Evolutionary conservation across 495 filamentous ascomycete species (phyloP).

Genomic region (Aspergillus saccharolyticus): DNA sequence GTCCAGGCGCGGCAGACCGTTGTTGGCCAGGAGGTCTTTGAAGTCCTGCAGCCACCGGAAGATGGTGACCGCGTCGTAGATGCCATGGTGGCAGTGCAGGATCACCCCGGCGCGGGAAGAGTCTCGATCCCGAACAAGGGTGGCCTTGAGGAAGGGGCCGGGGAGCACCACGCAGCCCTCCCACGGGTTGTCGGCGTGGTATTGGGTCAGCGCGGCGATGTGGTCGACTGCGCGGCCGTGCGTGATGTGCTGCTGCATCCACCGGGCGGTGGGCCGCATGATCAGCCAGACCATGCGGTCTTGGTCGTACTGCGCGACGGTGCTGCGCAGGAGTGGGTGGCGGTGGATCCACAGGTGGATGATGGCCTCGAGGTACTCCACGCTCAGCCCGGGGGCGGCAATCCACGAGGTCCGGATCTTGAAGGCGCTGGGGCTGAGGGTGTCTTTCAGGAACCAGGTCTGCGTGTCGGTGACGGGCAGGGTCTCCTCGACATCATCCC

Average conservation of each 20-base stretch:
- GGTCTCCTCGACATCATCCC: conserved; percentile 7
- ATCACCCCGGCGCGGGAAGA: conserved; percentile 1
- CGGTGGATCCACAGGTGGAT: conserved; percentile 4
- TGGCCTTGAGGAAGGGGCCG: conserved; percentile 10
- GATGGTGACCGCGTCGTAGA: conserved; percentile 7
- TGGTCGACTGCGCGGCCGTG: background rate
- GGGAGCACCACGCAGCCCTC: background rate
- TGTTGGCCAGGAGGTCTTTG: background rate
- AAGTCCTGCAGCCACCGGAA: conserved; percentile 5
- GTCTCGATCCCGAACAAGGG: background rate
- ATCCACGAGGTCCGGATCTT: background rate
- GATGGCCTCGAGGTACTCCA: background rate
- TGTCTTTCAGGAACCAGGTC: background rate
- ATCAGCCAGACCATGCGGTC: background rate
- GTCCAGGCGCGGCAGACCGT: background rate
- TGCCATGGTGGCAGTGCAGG: conserved; percentile 9
- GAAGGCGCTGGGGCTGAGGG: background rate
- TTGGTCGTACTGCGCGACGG: background rate
- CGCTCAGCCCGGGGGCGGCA: background rate
- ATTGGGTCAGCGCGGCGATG: background rate
- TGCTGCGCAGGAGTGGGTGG: conserved; percentile 8
- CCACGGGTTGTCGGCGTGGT: conserved; percentile 6
- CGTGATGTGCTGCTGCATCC: background rate
- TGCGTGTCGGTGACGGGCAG: conserved; percentile 3
- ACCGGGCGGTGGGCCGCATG: background rate